Evolutionary conservation across 495 filamentous ascomycete species (phyloP).

Genomic region (Neurospora africana): DNA sequence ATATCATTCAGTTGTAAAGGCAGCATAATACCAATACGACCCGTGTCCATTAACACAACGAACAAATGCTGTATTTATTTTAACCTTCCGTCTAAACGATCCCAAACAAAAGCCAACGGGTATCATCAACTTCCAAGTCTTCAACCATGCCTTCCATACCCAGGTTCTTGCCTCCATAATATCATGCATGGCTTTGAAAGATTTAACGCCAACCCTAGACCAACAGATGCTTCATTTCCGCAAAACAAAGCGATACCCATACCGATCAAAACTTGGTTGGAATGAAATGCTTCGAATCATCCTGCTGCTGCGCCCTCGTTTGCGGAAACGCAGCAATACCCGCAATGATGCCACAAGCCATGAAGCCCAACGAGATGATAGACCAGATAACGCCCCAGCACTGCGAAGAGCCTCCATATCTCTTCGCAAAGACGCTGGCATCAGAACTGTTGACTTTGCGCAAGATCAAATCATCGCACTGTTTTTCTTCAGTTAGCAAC

Average conservation of each 20-base stretch:
- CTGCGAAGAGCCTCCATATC: slow-evolving; percentile 67
- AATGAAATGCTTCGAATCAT: slow-evolving; percentile 58
- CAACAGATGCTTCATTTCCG: background rate
- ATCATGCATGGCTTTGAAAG: background rate
- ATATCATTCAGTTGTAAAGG: background rate
- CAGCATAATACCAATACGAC: background rate
- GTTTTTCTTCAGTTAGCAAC: background rate
- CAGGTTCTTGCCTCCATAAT: background rate
- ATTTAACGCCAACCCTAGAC: background rate
- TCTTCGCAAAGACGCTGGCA: slow-evolving; percentile 68
- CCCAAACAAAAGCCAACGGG: background rate
- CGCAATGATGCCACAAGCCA: slow-evolving; percentile 59
- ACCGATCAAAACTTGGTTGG: slow-evolving; percentile 23
- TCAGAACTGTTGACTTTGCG: slow-evolving; percentile 73
- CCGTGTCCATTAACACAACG: background rate
- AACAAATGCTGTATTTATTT: background rate
- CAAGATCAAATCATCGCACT: slow-evolving; percentile 71
- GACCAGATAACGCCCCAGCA: slow-evolving; percentile 79
- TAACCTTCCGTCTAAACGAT: background rate
- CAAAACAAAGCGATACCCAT: background rate
- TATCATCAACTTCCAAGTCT: background rate
- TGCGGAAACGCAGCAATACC: slow-evolving; percentile 68
- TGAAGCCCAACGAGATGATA: slow-evolving; percentile 56
- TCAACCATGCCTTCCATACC: background rate
- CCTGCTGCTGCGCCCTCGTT: slow-evolving; percentile 53